These are phyloP conservation scores for Cyclotella kingstonii DNA, from an alignment of 108 stramenopile species.

Conservation along the genomic window DNA sequence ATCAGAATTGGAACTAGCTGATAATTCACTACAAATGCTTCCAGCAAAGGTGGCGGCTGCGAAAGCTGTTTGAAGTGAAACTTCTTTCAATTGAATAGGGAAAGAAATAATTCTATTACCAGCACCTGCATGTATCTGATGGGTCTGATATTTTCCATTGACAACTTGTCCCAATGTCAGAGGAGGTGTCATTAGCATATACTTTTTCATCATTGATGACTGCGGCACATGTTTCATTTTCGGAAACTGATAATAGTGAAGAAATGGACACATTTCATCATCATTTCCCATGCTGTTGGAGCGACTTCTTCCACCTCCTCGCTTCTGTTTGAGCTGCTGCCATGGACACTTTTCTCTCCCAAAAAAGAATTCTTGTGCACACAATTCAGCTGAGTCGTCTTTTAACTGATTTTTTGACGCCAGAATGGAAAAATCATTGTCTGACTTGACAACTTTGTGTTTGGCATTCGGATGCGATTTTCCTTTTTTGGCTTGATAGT, in stretches of 20 bases:
- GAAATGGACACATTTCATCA: conserved; percentile 17
- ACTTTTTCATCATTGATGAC: not conserved
- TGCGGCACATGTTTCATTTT: conserved; percentile 9
- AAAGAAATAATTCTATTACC: conserved; percentile 3
- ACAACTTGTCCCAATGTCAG: conserved; percentile 35
- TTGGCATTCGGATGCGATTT: conserved; percentile 41
- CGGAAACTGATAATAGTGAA: conserved; percentile 41
- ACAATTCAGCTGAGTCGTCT: not conserved
- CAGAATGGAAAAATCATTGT: not conserved
- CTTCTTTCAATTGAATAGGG: conserved; percentile 20
- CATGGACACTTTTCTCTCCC: conserved; percentile 25
- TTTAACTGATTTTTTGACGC: conserved; percentile 6
- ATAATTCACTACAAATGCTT: not conserved
- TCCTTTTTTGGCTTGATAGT: conserved; percentile 22
- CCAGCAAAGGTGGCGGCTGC: conserved; percentile 3
- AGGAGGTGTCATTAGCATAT: conserved; percentile 9
- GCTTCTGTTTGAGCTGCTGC: not conserved
- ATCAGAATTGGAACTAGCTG: not conserved
- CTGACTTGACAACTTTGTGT: not conserved
- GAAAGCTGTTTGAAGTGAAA: conserved; percentile 18
- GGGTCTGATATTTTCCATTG: conserved; percentile 25
- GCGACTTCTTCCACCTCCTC: conserved; percentile 16
- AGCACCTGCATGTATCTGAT: not conserved
- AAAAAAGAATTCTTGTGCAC: conserved; percentile 39
- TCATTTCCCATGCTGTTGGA: conserved; percentile 7